phyloP scores from a whole-genome alignment of 2,329 filamentous ascomycete genomes.

The Ophiostoma novo-ulmi region DNA sequence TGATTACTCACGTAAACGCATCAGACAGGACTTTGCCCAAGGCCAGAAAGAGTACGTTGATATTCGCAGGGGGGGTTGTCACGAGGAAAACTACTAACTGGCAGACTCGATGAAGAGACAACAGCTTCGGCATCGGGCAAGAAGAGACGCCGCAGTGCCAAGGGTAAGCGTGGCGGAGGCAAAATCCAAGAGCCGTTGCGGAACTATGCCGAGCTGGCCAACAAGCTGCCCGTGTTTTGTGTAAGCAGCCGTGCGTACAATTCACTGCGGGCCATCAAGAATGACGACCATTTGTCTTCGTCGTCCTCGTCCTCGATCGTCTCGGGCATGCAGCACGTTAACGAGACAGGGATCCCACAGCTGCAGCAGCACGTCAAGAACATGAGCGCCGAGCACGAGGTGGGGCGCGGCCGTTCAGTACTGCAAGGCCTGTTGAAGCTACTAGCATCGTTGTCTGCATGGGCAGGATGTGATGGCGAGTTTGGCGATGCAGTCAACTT shows the following conservation, averaged over 20 bases:
- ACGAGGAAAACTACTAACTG: not conserved
- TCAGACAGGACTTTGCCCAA: not conserved
- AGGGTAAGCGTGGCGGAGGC: not conserved
- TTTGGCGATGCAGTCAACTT: not conserved
- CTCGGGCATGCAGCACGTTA: not conserved
- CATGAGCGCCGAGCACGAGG: not conserved
- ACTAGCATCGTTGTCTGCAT: not conserved
- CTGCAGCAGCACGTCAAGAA: not conserved
- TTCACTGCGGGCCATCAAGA: not conserved
- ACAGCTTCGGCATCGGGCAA: not conserved
- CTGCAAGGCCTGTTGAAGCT: not conserved
- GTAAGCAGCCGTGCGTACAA: not conserved
- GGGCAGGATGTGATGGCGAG: not conserved
- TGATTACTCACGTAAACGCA: not conserved
- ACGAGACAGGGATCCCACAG: not conserved
- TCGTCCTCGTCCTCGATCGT: not conserved
- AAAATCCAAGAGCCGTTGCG: not conserved
- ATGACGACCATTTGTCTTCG: not conserved
- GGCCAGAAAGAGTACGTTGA: not conserved
- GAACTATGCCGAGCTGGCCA: not conserved
- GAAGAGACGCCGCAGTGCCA: not conserved
- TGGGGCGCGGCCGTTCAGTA: not conserved
- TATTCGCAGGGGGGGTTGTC: not conserved
- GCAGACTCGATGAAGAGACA: not conserved
- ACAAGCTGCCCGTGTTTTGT: constrained; percentile 1